A percentile compares a stretch with the other conserved stretches of the same genome.
Conservation (phyloP, 805 yeast species). For the Jamesozyma jinghongensis region DNA sequence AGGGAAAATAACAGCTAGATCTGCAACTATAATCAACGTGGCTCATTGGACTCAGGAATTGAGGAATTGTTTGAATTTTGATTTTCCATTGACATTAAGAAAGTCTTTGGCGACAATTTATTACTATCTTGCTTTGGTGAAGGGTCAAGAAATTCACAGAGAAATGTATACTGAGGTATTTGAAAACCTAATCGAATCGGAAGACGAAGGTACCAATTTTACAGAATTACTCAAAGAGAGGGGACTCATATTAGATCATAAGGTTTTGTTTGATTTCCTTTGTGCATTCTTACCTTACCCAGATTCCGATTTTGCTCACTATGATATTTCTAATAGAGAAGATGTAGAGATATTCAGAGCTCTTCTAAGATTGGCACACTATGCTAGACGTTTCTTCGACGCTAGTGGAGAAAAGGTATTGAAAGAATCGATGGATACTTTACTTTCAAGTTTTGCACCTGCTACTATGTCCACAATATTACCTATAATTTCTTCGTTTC, state of each 20-base stretch:
- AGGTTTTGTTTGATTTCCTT: constrained; percentile 27
- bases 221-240: constrained; percentile 22
- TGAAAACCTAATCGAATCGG: constrained; percentile 40
- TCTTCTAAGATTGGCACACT: constrained; percentile 43
- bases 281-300: constrained; percentile 37
- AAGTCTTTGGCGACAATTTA: constrained; percentile 57
- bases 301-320: constrained; percentile 38
- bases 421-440: constrained; percentile 41
- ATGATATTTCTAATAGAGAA: constrained; percentile 22
- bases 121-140: constrained; percentile 58
- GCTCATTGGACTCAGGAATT: constrained; percentile 85
- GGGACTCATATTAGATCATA: constrained; percentile 32
- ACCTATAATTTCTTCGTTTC: constrained; percentile 42
- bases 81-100: constrained; percentile 61
- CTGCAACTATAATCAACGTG: constrained; percentile 66
- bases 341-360: constrained; percentile 43
- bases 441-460: constrained; percentile 45
- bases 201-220: constrained; percentile 29
- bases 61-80: constrained; percentile 62
- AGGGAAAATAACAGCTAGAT: constrained; percentile 52
- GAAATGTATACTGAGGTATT: constrained; percentile 56
- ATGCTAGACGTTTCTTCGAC: constrained; percentile 48
- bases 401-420: constrained; percentile 31
- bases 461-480: constrained; percentile 44
- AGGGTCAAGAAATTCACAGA: constrained; percentile 60